Base-by-base conservation (phyloP, 768 basidiomycete species). In the Dendrothele bispora region DNA sequence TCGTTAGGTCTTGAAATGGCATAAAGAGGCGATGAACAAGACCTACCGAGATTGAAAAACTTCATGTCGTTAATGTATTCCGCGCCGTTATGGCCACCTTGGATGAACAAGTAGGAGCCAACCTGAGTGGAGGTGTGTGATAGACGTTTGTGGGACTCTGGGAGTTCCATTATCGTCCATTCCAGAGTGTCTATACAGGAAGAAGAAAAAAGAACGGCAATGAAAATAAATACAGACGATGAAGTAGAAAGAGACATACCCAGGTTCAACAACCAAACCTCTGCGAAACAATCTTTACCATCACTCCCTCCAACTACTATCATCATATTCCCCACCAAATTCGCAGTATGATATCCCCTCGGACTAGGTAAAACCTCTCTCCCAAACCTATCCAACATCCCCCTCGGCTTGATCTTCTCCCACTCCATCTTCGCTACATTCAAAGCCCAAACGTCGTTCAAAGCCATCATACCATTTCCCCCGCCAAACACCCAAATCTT, bases 281-380 rank as follows among this genome's bases (percentile, higher is more conserved):
- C 91, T 12, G 82, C 83, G 60, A 94, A 97, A 47, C 87, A 90
- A 53, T 91, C 86, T 47, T 80, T 80, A 3, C 93, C 93, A 62
- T 97, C 93, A 54, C 91, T 92, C 2, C 95, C 95, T 1, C 95
- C 95, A 24, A 93, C 74, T 25, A 98, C 73, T 37, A 98, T 75
- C 86, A 95, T 93, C 49, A 86, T 78, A 54, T 86, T 83, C 24
- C 86, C 85, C 5, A 95, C 79, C 24, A 97, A 70, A 60, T 92
- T 95, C 28, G 92, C 88, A 0, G 91, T 88, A 65, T 97, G 94
- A 59, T 98, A 98, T 0, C 94, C 95, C 46, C 91, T 74, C 17
- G 84, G 72, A 66, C 1, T 89, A 87, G 45, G 73, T 74, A 17
- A 72, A 69, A 1, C 84, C 82, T 0, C 61, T 57, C 2, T 86